Evolutionary conservation across 1,139 yeast genomes (phyloP).

Genomic region (Hyphopichia pseudoburtonii): DNA sequence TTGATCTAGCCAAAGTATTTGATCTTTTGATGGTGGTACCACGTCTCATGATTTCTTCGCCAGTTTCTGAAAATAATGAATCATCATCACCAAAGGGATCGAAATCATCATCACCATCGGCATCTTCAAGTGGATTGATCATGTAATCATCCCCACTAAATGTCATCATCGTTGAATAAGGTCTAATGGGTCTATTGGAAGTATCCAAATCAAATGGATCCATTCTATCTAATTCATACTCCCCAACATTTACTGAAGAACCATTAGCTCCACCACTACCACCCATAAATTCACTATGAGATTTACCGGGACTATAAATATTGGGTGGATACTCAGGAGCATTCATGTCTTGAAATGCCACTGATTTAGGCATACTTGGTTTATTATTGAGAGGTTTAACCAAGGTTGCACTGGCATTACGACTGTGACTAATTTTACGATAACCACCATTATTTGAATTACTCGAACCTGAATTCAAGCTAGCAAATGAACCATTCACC

Average conservation of each 20-base stretch:
- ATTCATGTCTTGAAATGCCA: slow-evolving; percentile 33
- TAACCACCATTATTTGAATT: slow-evolving; percentile 1
- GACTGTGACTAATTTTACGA: not conserved
- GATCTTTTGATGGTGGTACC: slow-evolving; percentile 32
- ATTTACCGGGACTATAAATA: slow-evolving; percentile 29
- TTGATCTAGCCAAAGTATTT: slow-evolving; percentile 18
- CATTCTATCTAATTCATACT: slow-evolving; percentile 18
- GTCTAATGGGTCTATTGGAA: slow-evolving; percentile 14
- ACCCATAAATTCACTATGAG: too few species aligned
- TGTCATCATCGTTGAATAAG: slow-evolving; percentile 22
- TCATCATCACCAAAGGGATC: slow-evolving; percentile 52
- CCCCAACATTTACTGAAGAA: not conserved
- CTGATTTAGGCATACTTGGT: slow-evolving; percentile 20
- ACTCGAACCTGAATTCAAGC: slow-evolving; percentile 2
- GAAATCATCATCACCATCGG: slow-evolving; percentile 35
- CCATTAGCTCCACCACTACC: slow-evolving; percentile 16
- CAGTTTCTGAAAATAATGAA: slow-evolving; percentile 43
- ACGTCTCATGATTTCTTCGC: slow-evolving; percentile 37
- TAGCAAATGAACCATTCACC: slow-evolving; percentile 4
- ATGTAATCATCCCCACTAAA: slow-evolving; percentile 43
- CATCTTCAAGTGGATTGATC: slow-evolving; percentile 44
- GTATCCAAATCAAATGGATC: slow-evolving; percentile 20
- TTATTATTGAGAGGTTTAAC: slow-evolving; percentile 2
- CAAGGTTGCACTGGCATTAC: too few species aligned
- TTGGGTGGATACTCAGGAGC: slow-evolving; percentile 38